These are phyloP conservation scores for Phytopythium boreale DNA, from an alignment of 352 stramenopile genomes.

Conservation along the genomic window DNA sequence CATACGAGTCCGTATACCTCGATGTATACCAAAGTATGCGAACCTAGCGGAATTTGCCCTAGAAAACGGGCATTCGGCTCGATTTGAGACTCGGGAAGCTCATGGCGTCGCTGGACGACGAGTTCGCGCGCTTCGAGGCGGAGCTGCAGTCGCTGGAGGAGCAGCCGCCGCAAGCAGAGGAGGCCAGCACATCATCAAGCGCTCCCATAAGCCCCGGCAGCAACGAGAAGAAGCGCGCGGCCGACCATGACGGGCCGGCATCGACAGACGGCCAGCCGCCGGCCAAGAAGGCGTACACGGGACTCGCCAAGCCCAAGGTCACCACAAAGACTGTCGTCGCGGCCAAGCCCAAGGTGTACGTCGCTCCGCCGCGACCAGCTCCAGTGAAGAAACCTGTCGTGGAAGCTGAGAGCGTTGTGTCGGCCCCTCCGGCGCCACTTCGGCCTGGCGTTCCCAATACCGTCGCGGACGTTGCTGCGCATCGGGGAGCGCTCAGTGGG, in stretches of 20 bases:
- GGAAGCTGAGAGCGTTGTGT: neutral
- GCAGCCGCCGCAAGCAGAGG: conserved; percentile 11
- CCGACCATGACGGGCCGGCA: conserved; percentile 14
- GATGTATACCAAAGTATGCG: too few species aligned
- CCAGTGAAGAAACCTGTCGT: conserved; percentile 15
- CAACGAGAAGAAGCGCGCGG: conserved; percentile 27
- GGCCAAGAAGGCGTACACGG: conserved; percentile 27
- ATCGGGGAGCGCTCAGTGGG: conserved; percentile 63
- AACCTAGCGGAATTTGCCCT: neutral
- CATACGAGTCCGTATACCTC: too few species aligned
- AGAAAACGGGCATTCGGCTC: neutral
- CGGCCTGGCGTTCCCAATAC: conserved; percentile 37
- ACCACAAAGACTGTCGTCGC: conserved; percentile 26
- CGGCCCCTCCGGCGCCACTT: neutral
- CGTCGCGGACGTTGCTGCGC: conserved; percentile 40
- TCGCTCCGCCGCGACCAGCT: conserved; percentile 58
- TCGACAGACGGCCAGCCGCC: conserved; percentile 9
- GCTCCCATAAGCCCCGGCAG: neutral
- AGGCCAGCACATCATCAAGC: neutral
- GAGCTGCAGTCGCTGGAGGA: conserved; percentile 78
- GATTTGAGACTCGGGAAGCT: neutral
- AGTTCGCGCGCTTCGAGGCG: conserved; percentile 81
- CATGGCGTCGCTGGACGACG: conserved; percentile 73
- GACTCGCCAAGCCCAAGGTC: conserved; percentile 10
- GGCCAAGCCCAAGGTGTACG: conserved; percentile 62